Evolutionary conservation across 805 yeast genomes (phyloP), one percentile per base, ranked within the genome.

Genomic region (Teunomyces tritomae): DNA sequence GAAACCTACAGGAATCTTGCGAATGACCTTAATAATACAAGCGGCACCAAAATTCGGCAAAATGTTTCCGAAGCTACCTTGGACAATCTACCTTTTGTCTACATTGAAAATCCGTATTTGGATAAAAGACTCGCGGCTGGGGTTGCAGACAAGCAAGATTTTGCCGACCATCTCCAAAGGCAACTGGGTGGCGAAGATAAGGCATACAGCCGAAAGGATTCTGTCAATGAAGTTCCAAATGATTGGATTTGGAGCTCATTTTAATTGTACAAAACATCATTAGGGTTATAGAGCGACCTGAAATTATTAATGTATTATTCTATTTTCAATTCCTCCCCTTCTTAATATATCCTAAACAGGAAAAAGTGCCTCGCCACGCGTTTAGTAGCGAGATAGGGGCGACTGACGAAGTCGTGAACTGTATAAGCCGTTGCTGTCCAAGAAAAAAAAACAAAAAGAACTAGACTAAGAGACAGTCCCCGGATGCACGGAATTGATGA

Each of bases 211-310:
- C 47, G 58, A 4, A 46, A 51, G 35, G 28, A 42, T 17, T 49
- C 52, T 32, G 43, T 28, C 41, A 39, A 39, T 43, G 51, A 45
- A 17, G 47, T 48, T 11, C 46, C 48, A 1, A 47, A 55, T 28
- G 80, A 77, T 58, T 77, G 82, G 82, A 72, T 68, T 26, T 77
- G 82, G 82, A 76, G 82, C 56, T 75, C 81, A 5, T 76, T 77
- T 55, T 76, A 53, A 14, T 17, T 32, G 14, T 20, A 17, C 4
- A 17, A 17, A 17, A 17, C 5, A 20, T 20, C 24, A 20, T 20
- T 20, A 20, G 24, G 24, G 6, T 10, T 32, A 13, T 32, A 32
- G 34, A 32, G 34, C 24, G 5, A 32, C 34, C 34, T n/a, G 34
- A 13, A 32, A 32, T 32, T 32, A 13, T 5, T 32, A 32, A 13